Base-by-base conservation (phyloP, 2,329 filamentous ascomycete genomes). In the Alternaria panax region DNA sequence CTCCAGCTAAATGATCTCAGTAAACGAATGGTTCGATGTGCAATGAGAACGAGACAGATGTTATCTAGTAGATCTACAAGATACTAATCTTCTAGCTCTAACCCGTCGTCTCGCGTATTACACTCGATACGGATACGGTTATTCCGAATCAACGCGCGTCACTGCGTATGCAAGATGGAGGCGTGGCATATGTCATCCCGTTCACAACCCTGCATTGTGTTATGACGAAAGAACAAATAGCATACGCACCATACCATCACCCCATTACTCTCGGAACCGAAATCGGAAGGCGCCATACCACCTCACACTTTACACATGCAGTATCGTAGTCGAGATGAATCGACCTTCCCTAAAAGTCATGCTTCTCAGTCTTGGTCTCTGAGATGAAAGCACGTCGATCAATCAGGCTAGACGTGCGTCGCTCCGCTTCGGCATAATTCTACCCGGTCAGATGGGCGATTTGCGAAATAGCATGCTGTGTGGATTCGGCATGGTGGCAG, bases 161-260 rank as follows among this genome's bases (percentile, higher is more conserved):
- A 34, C 45, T 5, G 3, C n/a, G n/a, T 14, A 12, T 14, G 45
- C 45, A 32, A 30, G 18, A 3, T 40, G 16, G 24, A 12, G 38
- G 40, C 25, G 20, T 41, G 50, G 34, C 50, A 52, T 27, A 16
- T 25, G 50, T 52, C 50, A 52, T 41, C 25, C 22, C 32, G 36
- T 9, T 27, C 9, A 20, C 42, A 7, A 52, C 38, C 50, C 38
- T 52, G 22, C n/a, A n/a, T n/a, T 14, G 25, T 12, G 22, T 24
- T 34, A 20, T 48, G 45, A 48, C 45, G 45, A 36, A 34, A 48
- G 45, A 47, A 14, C 24, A 34, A 30, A 34, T 18, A n/a, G n/a
- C n/a, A n/a, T n/a, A n/a, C n/a, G n/a, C n/a, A n/a, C n/a, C n/a
- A 28, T 22, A 48, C 7, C 16, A n/a, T 47, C 11, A 47, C 7